A percentile compares a stretch with the other conserved stretches of the same genome.
Evolutionary conservation across 1,284 basidiomycete species (phyloP).

Genomic region (Trichosporon ovoides): DNA sequence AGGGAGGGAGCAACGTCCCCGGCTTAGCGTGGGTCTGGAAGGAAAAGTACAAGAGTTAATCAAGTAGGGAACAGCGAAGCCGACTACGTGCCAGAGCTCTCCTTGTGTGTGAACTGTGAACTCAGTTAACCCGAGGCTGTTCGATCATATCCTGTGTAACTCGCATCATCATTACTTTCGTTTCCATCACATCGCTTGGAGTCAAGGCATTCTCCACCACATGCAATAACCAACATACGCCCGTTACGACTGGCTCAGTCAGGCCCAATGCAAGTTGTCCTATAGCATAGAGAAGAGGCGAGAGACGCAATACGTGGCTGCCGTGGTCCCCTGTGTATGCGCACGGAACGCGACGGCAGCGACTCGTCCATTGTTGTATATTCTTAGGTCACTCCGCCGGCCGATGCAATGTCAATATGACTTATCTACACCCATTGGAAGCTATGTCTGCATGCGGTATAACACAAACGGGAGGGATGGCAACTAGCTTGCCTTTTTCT

Average conservation of each 20-base stretch:
- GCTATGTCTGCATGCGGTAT: constrained; percentile 6
- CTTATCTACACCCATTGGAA: background rate
- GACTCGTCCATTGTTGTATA: too few relatives aligned
- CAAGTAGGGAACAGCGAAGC: constrained; percentile 4
- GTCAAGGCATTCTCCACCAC: too few relatives aligned
- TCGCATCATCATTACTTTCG: too few relatives aligned
- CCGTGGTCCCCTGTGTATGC: too few relatives aligned
- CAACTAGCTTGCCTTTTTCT: background rate
- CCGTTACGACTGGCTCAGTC: too few relatives aligned
- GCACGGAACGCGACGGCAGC: too few relatives aligned
- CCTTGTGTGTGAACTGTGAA: constrained; percentile 4
- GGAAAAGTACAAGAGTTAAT: constrained; percentile 19
- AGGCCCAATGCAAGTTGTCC: too few relatives aligned
- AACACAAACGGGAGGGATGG: background rate
- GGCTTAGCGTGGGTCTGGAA: constrained; percentile 50
- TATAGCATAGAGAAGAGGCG: too few relatives aligned
- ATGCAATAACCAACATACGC: background rate
- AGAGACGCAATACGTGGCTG: too few relatives aligned
- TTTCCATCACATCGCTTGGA: too few relatives aligned
- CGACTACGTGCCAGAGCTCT: constrained; percentile 5
- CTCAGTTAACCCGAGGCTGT: background rate
- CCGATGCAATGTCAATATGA: background rate
- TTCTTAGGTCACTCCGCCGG: too few relatives aligned
- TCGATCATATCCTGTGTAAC: too few relatives aligned
- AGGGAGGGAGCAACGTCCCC: constrained; percentile 37